Base-by-base conservation (phyloP, 179 eudicot genomes). In the Corrigiola litoralis region DNA sequence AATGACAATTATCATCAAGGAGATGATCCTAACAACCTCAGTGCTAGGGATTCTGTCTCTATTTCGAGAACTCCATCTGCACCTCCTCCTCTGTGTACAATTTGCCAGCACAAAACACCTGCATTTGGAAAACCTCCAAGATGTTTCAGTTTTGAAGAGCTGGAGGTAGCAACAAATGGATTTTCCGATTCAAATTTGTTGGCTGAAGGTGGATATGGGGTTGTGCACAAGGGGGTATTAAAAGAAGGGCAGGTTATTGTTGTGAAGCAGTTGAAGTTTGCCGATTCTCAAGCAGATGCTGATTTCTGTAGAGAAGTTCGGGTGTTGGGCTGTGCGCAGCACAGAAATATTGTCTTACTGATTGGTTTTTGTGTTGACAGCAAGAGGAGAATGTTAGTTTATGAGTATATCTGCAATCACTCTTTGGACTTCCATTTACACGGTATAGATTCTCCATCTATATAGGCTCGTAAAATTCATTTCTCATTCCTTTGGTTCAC, bases 271-370 rank as follows among this genome's bases (percentile, higher is more conserved):
- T 70, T 83, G 47, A 89, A 85, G 68, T 82, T 78, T 62, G 72
- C 71, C 0, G 87, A 88, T 61, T 82, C 85, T 36, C 83, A 92
- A 71, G 87, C 80, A 46, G 92, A 92, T 72, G 73, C 78, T 76
- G 98, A 92, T 78, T 92, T 92, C 77, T 84, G 85, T 63, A 79
- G 84, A 67, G 96, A 92, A 83, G 92, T 89, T 18, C 71, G 81
- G 41, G 86, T 92, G 8, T 70, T 92, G 63, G 89, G 90, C 60
- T 89, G 92, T 75, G 96, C 98, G 24, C 96, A 89, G 66, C 98
- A 92, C 70, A 78, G 90, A 74, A 92, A 92, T 72, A 92, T 92
- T 25, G 98, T 92, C 64, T 70, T 89, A 82, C 75, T 92, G 44
- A 77, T 87, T 68, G 98, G 98, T 1, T 92, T 85, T 77, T 89